Percentiles rank a stretch among this genome's conserved stretches.
Evolutionary conservation across 768 basidiomycete genomes (phyloP).

Genomic region (Pulveroboletus sp.): DNA sequence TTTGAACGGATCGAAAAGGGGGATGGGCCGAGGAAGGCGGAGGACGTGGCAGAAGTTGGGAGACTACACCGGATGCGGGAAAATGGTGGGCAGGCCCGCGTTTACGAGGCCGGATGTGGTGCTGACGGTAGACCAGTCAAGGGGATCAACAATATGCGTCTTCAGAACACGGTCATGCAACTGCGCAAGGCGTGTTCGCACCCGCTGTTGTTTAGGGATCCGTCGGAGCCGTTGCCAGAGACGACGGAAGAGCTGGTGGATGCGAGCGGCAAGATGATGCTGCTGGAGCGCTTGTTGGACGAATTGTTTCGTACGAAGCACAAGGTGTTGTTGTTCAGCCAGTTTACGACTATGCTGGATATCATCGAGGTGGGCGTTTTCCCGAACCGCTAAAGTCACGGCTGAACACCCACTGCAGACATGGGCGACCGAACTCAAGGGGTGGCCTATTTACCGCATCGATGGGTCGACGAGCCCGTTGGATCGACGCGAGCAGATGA

Average conservation of each 20-base stretch:
- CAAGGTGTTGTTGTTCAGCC: conserved; percentile 86
- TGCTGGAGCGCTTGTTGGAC: conserved; percentile 83
- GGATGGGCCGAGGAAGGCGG: conserved; percentile 32
- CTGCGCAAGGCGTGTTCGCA: conserved; percentile 95
- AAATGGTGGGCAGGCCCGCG: conserved; percentile 48
- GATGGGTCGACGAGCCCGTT: conserved; percentile 84
- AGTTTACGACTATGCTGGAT: conserved; percentile 96
- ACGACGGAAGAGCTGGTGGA: conserved; percentile 80
- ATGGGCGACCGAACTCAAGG: conserved; percentile 88
- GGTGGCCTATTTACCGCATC: conserved; percentile 84
- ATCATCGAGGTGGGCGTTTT: conserved; percentile 73
- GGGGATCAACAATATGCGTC: conserved; percentile 86
- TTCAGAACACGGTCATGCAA: conserved; percentile 97
- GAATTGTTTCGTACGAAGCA: conserved; percentile 78
- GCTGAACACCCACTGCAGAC: conserved; percentile 6
- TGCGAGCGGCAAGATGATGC: conserved; percentile 95
- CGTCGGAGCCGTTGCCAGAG: conserved; percentile 34
- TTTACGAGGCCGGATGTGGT: neutral
- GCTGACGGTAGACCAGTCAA: conserved; percentile 51
- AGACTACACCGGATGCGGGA: conserved; percentile 56
- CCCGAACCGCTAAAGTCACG: neutral
- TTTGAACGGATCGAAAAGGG: conserved; percentile 58
- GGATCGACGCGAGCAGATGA: conserved; percentile 83
- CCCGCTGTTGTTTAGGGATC: conserved; percentile 77
- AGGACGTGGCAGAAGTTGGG: conserved; percentile 52